Evolutionary conservation across 768 basidiomycete species (phyloP), one percentile per base, ranked within the genome.

Genomic region (Xerocomus potaroensis): DNA sequence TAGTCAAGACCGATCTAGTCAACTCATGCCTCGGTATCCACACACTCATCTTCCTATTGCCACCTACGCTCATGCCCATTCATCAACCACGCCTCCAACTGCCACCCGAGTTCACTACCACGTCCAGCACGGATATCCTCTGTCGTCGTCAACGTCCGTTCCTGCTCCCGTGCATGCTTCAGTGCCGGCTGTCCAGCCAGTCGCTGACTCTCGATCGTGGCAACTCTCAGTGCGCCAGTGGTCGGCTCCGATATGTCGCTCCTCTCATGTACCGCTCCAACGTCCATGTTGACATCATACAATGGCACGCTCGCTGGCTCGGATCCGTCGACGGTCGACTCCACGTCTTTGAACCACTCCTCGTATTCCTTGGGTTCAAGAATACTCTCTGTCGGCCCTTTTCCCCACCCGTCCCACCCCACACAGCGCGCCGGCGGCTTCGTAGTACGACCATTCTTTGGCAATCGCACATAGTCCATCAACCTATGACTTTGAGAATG

Each of bases 321-420:
- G 5, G 54, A 63, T 9, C 49, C 52, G 4, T 52, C 58, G 27
- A 51, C 51, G 2, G 58, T 54, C 18, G 53, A 53, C 21, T 69
- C 68, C 5, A 57, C 55, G 39, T 71, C 72, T 55, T 70, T 72
- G 62, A 84, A 80, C 87, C 85, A 89, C 41, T 84, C 83, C 55
- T 89, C 83, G 41, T 74, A 63, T n/a, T 87, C 86, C 55, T 80
- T 82, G 0, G 81, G 76, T 1, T 86, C 87, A 16, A 91, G 71
- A 26, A 90, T 87, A 47, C 79, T 81, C 5, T 81, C 79, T 1
- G 85, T 78, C 15, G 91, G 71, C 0, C 87, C 88, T 60, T 91
- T 88, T 59, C 91, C 89, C 89, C 90, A 92, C 2, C 89, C 90
- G 55, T 91, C 89, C 89, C 89, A 91, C 60, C 91, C 89, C 29